These are phyloP conservation scores for Theobroma cacao DNA, from an alignment of 345 rosid genomes.

Conservation along the genomic window DNA sequence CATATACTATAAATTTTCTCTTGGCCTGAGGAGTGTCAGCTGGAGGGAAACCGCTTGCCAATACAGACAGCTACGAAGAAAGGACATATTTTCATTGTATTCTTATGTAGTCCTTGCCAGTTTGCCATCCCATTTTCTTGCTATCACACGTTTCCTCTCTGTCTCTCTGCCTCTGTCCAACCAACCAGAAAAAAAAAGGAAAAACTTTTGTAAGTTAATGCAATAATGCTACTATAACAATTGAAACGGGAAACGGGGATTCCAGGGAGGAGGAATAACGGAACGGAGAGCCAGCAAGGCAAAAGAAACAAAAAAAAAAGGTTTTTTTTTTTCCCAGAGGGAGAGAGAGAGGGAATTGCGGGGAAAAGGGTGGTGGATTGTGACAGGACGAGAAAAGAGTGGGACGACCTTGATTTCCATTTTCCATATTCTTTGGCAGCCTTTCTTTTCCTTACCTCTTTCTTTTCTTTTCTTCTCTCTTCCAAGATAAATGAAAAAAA, in stretches of 20 bases:
- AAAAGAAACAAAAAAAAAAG: background rate
- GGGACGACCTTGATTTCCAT: conserved; percentile 34
- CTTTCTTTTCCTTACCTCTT: conserved; percentile 3
- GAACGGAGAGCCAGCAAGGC: background rate
- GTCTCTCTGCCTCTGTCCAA: background rate
- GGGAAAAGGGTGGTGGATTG: conserved; percentile 33
- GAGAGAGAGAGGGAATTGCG: conserved; percentile 30
- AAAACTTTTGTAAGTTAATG: background rate
- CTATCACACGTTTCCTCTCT: conserved; percentile 5
- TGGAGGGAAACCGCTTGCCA: conserved; percentile 27
- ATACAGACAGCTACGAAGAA: background rate
- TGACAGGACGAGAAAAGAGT: conserved; percentile 35
- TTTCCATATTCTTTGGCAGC: conserved; percentile 40
- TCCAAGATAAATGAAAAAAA: background rate
- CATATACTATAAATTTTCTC: background rate
- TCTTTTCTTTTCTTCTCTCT: background rate
- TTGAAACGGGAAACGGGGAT: conserved; percentile 1
- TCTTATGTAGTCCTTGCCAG: background rate
- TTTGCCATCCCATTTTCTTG: conserved; percentile 9
- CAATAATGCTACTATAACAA: background rate
- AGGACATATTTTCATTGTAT: background rate
- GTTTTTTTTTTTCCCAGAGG: background rate
- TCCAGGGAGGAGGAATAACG: background rate
- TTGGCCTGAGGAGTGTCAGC: conserved; percentile 16
- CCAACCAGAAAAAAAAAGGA: background rate